These are phyloP conservation scores for Penicillium simplicissimum DNA, from an alignment of 495 filamentous ascomycete species.

Conservation along the genomic window DNA sequence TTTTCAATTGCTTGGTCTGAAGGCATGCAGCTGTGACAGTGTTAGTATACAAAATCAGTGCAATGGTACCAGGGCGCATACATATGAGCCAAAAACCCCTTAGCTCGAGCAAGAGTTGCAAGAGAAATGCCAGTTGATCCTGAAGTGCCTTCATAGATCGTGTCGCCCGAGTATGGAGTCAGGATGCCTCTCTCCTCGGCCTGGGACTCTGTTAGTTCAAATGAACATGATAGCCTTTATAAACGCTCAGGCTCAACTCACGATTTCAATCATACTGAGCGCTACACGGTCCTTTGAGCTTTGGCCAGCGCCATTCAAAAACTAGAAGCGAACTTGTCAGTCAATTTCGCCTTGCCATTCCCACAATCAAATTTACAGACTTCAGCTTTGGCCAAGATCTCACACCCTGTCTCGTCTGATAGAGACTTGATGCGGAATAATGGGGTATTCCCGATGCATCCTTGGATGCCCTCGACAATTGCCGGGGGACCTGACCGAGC, in stretches of 20 bases:
- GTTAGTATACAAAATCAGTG: slow-evolving; percentile 8
- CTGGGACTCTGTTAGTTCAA: slow-evolving; percentile 26
- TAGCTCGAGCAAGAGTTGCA: slow-evolving; percentile 81
- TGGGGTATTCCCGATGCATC: slow-evolving; percentile 91
- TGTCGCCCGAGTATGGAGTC: slow-evolving; percentile 79
- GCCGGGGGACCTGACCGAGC: slow-evolving; percentile 42
- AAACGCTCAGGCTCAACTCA: slow-evolving; percentile 31
- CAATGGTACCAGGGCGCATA: slow-evolving; percentile 31
- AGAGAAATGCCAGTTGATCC: slow-evolving; percentile 93
- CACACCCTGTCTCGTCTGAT: slow-evolving; percentile 87
- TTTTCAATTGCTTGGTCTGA: slow-evolving; percentile 90
- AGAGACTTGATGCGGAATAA: slow-evolving; percentile 84
- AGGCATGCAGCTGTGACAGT: slow-evolving; percentile 74
- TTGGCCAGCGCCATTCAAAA: slow-evolving; percentile 91
- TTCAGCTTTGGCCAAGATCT: slow-evolving; percentile 93
- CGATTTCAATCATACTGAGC: slow-evolving; percentile 77
- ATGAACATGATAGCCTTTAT: not conserved
- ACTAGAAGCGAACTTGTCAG: slow-evolving; percentile 39
- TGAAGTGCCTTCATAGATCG: slow-evolving; percentile 96
- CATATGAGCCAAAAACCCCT: slow-evolving; percentile 92
- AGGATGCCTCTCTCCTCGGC: slow-evolving; percentile 81
- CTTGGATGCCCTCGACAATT: slow-evolving; percentile 76
- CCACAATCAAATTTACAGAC: slow-evolving; percentile 34
- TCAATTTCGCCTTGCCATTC: not conserved
- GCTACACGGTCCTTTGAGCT: slow-evolving; percentile 96